phyloP scores from a whole-genome alignment of 352 stramenopile species.

The Phytophthora pistaciae region DNA sequence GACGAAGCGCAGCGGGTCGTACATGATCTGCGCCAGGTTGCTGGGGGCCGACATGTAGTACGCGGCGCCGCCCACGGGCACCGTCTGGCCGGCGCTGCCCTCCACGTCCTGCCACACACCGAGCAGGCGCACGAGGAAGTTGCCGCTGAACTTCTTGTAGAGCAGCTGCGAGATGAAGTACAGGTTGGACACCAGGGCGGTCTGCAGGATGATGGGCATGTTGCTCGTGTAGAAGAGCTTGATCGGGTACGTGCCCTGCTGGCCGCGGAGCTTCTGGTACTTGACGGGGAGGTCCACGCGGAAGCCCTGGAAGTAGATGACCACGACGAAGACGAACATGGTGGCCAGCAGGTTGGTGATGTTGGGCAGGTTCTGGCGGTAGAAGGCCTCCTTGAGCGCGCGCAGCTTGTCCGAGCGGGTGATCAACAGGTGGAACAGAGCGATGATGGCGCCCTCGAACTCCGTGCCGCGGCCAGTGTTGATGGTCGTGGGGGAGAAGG shows the following conservation, averaged over 20 bases:
- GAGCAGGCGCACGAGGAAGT: slow-evolving; percentile 98
- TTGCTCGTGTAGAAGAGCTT: slow-evolving; percentile 99
- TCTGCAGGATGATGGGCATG: slow-evolving; percentile 99
- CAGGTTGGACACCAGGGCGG: slow-evolving; percentile 98
- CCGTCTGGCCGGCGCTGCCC: slow-evolving; percentile 93
- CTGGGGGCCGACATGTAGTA: slow-evolving; percentile 99
- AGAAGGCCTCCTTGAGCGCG: slow-evolving; percentile 98
- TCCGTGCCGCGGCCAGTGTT: slow-evolving; percentile 99
- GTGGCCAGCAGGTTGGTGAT: slow-evolving; percentile 99
- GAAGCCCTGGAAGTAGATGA: slow-evolving; percentile 99
- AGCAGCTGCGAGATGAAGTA: slow-evolving; percentile 99
- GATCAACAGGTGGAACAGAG: slow-evolving; percentile 99
- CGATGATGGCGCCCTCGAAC: slow-evolving; percentile 99
- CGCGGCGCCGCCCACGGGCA: slow-evolving; percentile 96
- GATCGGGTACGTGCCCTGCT: slow-evolving; percentile 99
- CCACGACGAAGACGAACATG: slow-evolving; percentile 98
- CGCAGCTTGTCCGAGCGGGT: slow-evolving; percentile 98
- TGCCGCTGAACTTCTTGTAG: slow-evolving; percentile 98
- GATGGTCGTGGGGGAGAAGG: slow-evolving; percentile 99
- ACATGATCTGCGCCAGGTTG: slow-evolving; percentile 97
- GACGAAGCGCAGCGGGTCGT: slow-evolving; percentile 98
- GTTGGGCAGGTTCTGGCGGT: slow-evolving; percentile 99
- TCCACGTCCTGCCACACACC: slow-evolving; percentile 99
- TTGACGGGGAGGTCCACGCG: slow-evolving; percentile 94
- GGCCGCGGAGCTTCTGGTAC: slow-evolving; percentile 99